A percentile compares a stretch with the other conserved stretches of the same genome.
phyloP scores from a whole-genome alignment of 2,329 filamentous ascomycete genomes.

The Fusarium ramigenum region DNA sequence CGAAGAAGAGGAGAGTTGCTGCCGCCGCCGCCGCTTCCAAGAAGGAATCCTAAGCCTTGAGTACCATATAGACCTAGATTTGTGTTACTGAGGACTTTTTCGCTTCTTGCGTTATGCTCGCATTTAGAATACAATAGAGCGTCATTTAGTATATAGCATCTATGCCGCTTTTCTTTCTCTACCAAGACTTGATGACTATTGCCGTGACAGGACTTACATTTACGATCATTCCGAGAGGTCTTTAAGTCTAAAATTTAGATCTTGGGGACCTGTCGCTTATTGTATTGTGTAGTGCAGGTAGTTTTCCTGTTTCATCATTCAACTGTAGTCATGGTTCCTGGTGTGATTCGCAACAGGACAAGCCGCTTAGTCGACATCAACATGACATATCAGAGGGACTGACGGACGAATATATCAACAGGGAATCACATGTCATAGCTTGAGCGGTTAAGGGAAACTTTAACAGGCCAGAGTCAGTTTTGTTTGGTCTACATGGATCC shows the following conservation, averaged over 20 bases:
- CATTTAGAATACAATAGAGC: background rate
- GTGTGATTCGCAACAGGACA: background rate
- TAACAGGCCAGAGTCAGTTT: background rate
- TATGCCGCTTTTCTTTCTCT: background rate
- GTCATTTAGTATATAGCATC: background rate
- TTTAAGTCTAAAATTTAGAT: rapidly evolving
- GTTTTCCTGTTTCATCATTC: background rate
- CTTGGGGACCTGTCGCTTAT: too few species aligned
- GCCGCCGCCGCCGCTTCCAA: slow-evolving; percentile 35
- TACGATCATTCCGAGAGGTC: rapidly evolving
- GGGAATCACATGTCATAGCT: too few species aligned
- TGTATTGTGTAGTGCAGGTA: background rate
- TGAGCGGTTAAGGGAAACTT: too few species aligned
- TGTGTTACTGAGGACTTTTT: background rate
- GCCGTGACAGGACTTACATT: background rate
- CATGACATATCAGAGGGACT: rapidly evolving
- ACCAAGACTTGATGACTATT: background rate
- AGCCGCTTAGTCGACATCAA: rapidly evolving
- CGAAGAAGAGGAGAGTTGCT: slow-evolving; percentile 8
- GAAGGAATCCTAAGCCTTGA: background rate
- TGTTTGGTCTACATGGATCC: background rate
- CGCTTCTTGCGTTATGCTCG: background rate
- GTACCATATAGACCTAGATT: background rate
- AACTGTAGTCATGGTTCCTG: background rate
- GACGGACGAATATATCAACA: background rate